phyloP scores from a whole-genome alignment of 192 early-diverging fungal species.

The Oehlia diaphana region DNA sequence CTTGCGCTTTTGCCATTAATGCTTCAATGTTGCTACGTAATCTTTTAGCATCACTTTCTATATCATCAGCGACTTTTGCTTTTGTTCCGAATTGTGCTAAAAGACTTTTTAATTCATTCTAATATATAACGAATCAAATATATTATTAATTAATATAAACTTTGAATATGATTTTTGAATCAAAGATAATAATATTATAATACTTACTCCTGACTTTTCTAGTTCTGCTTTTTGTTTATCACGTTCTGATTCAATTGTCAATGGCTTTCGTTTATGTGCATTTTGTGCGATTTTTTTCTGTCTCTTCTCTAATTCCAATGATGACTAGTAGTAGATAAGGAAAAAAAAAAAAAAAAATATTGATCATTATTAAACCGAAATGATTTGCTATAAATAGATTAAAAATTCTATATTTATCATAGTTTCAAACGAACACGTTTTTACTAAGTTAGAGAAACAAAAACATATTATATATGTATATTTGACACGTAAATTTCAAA shows the following conservation, averaged over 20 bases:
- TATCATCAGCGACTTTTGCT: slow-evolving; percentile 6
- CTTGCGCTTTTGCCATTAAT: neutral
- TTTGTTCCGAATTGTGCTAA: slow-evolving; percentile 15
- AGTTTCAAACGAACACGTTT: too few relatives aligned
- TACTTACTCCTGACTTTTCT: neutral
- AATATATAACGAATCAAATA: neutral
- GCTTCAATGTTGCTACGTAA: neutral
- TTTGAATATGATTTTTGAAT: too few relatives aligned
- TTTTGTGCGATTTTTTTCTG: neutral
- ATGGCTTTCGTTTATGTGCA: neutral
- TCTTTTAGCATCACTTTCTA: neutral
- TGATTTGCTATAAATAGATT: neutral
- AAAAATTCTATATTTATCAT: too few relatives aligned
- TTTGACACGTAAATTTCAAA: neutral
- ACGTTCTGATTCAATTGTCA: neutral
- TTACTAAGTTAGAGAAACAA: neutral
- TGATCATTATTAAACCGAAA: neutral
- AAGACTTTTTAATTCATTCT: slow-evolving; percentile 3
- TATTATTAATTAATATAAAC: neutral
- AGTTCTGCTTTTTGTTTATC: neutral
- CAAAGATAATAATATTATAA: too few relatives aligned
- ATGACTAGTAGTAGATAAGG: neutral
- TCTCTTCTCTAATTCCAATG: neutral
- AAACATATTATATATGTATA: neutral
- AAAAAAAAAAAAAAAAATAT: neutral